Evolutionary conservation across 83 land plant genomes (phyloP), one percentile per base, ranked within the genome.

Genomic region (Diphasiastrum complanatum): DNA sequence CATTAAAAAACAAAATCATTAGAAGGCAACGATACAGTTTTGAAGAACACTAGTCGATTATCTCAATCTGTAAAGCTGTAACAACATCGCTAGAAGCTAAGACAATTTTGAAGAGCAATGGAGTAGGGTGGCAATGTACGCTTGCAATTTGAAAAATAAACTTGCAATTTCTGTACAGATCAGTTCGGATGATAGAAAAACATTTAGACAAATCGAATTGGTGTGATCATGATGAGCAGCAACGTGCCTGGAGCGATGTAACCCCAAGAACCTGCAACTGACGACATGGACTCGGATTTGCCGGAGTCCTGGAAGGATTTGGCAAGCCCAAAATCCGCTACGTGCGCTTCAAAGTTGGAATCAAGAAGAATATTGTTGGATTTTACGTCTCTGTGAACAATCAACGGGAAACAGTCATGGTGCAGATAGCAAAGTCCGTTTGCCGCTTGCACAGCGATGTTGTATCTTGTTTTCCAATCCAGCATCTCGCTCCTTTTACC

Each of bases 341-440:
- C 82, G 52, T 81, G 87, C 18, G 92, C 92, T 69, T 83, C 87
- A 23, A 76, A 71, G 26, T 67, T 66, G 1, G 78, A 67, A 51
- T 84, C 95, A 5, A 88, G 75, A 14, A 88, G 69, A 37, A 88
- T 88, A 55, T 88, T 88, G 84, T 88, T 88, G 36, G 91, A 86
- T 63, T 86, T 86, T 3, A 86, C 88, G 43, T 86, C 91, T 1
- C 91, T 72, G 69, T 86, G 91, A 11, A 86, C 69, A 1, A 87
- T 81, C 37, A 69, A 48, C 0, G 93, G 93, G 11, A 59, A 63
- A 58, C 93, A 87, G 45, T 87, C 88, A 41, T 87, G 93, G 50
- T 87, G 93, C 32, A 87, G 73, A 49, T 87, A 87, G 63, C 83
- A 71, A 1, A 87, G 81, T 2, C 93, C 93, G 66, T 76, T 78